Conservation (phyloP, 129 eudicot genomes). For the Flaveria robusta region DNA sequence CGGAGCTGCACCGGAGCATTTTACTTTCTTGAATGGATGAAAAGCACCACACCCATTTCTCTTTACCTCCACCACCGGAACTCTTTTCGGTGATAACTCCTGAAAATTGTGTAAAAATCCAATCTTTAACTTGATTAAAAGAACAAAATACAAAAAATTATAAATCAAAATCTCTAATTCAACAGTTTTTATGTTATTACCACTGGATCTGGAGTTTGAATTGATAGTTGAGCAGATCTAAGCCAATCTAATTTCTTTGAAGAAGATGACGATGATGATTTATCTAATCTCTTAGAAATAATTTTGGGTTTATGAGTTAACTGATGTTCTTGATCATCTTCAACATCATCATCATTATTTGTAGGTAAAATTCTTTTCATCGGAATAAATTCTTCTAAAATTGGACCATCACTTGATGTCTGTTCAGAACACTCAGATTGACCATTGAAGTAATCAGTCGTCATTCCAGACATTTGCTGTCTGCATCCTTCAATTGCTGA, state of each 20-base stretch:
- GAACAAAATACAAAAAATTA: background rate
- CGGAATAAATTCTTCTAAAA: conserved; percentile 87
- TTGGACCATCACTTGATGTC: conserved; percentile 70
- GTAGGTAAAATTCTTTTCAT: conserved; percentile 47
- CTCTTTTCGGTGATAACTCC: conserved; percentile 56
- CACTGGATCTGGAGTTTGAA: conserved; percentile 88
- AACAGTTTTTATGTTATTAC: conserved; percentile 29
- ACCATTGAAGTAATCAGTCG: conserved; percentile 47
- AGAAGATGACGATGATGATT: conserved; percentile 30
- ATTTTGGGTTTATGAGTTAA: conserved; percentile 24
- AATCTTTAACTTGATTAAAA: conserved; percentile 21
- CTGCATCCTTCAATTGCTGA: conserved; percentile 83
- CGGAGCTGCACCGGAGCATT: conserved; percentile 30
- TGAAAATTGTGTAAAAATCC: conserved; percentile 26
- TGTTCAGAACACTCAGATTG: conserved; percentile 82
- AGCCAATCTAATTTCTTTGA: conserved; percentile 93
- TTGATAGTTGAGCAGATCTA: conserved; percentile 90
- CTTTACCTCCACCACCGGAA: conserved; percentile 67
- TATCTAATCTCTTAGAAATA: conserved; percentile 26
- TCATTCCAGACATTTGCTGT: conserved; percentile 54
- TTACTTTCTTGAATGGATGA: conserved; percentile 73
- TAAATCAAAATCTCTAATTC: background rate
- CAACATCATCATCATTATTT: conserved; percentile 48
- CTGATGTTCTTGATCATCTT: conserved; percentile 50
- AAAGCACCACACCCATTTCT: conserved; percentile 89